Evolutionary conservation across 805 yeast genomes (phyloP), one percentile per base, ranked within the genome.

Genomic region (Monosporozyma aquatica): DNA sequence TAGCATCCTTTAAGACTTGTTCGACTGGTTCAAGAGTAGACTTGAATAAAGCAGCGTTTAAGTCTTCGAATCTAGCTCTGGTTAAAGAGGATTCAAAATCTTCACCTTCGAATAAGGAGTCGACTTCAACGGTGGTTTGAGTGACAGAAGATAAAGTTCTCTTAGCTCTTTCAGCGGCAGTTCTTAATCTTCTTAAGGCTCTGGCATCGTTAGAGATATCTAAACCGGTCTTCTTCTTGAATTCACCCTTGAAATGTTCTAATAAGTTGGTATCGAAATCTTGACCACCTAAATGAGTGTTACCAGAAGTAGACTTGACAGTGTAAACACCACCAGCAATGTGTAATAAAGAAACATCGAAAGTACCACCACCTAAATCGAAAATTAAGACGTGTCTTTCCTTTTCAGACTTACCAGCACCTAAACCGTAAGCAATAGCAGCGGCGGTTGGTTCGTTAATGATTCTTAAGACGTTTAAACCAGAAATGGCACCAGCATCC

Each of bases 81-180:
- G 97, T 87, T 64, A 87, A 76, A 41, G 95, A 84, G 50, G 96
- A 85, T 81, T 86, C 87, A 78, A 89, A 89, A 72, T 89, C 97
- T 59, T 84, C 70, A 76, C 97, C 97, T 72, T 87, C 96, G 71
- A 66, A 87, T 58, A 89, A 72, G 39, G 97, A 89, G 71, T 89
- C 97, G 64, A 89, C 86, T 75, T 89, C 97, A 54, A 89, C 76
- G 30, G 95, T 80, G 54, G 96, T 86, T 74, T 87, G 95, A 53
- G 96, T 86, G 47, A 95, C 84, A 33, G 96, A 87, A 37, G 97
- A 95, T 86, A 75, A 76, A 46, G 96, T 86, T 75, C 97, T 85
- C 89, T 89, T 89, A 48, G 97, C 97, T 69, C 97, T 82, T 76
- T 89, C 97, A 71, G 95, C 87, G 55, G 96, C 96, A 53, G 97